Evolutionary conservation across 345 rosid species (phyloP), one percentile per base, ranked within the genome.

Genomic region (Salix koriyanagi): DNA sequence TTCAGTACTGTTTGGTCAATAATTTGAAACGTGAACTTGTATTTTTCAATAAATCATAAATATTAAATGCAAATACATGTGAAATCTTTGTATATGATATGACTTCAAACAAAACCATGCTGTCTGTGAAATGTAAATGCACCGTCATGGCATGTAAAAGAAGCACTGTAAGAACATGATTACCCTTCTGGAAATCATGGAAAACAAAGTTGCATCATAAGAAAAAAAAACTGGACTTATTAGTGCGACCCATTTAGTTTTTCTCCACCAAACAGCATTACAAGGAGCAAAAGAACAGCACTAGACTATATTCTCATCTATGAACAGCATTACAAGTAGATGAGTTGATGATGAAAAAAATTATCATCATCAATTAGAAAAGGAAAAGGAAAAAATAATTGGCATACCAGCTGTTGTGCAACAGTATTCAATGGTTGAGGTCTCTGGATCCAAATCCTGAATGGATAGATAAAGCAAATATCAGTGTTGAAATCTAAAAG

Each of bases 331-430:
- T n/a, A n/a, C n/a, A n/a, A n/a, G n/a, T n/a, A n/a, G n/a, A n/a
- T n/a, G n/a, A n/a, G n/a, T n/a, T n/a, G 25, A 25, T 25, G 25
- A 30, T n/a, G 2, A 8, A 25, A 11, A 42, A 42, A 30, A 1
- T 1, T 2, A 0, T 8, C 13, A 28, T 56, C 72, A 73, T 42
- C 77, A 2, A 75, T 64, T 60, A 11, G 12, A 81, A 19, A 52
- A 62, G 6, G 37, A 34, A 34, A 34, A 34, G 37, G 37, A 34
- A 73, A 46, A 46, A 14, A 46, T 70, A 72, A 67, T 67, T 73
- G 66, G 65, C 62, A 82, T 65, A 96, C 99, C 99, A 73, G 99
- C 98, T 71, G 99, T 92, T 58, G 93, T 80, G 82, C 97, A 93
- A 61, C 82, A 83, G 80, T 92, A 96, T 60, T 93, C 95, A 69